Evolutionary conservation across 2,329 filamentous ascomycete genomes (phyloP), one percentile per base, ranked within the genome.

Genomic region (Teratosphaeria gauchensis): DNA sequence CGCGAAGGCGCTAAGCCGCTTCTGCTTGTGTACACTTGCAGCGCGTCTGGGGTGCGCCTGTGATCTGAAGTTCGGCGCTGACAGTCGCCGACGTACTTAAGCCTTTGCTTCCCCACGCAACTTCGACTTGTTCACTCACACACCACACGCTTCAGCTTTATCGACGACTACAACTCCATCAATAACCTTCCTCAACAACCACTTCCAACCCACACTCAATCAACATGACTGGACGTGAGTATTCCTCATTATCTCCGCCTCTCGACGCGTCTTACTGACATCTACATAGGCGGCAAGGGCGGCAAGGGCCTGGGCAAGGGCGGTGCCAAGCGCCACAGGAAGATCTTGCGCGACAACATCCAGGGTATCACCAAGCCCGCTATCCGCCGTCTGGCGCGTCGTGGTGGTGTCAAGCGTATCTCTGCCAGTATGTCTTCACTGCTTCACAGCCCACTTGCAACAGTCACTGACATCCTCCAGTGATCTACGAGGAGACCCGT

Each of bases 361-460:
- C 92, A 96, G 83, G 92, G 92, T 81, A 96, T 96, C 76, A 96
- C 92, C 75, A 96, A 96, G 89, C 92, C 92, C 72, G 92, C 92
- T 73, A 96, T 96, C 80, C 88, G 92, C 74, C 92, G 92, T 95
- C 91, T 96, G 77, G 92, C 92, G 67, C 92, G 92, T 81, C 91
- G 92, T 94, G 92, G 92, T 79, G 92, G 92, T 92, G 92, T 96
- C 84, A 96, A 96, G 90, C 92, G 92, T 95, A 96, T 96, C 74
- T 96, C 91, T 73, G 92, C 92, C 76, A 95, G 86, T 89, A 84
- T 76, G 55, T 33, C 19, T 9, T 31, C 53, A 4, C 16, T 46
- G 35, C 42, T 48, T 67, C 58, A 69, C 56, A 33, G 53, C 60
- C 58, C 60, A 58, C 61, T 65, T 68, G 61, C 68, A 66, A 53